Evolutionary conservation across 2,329 filamentous ascomycete genomes (phyloP).

Genomic region (Penicillium sp.): DNA sequence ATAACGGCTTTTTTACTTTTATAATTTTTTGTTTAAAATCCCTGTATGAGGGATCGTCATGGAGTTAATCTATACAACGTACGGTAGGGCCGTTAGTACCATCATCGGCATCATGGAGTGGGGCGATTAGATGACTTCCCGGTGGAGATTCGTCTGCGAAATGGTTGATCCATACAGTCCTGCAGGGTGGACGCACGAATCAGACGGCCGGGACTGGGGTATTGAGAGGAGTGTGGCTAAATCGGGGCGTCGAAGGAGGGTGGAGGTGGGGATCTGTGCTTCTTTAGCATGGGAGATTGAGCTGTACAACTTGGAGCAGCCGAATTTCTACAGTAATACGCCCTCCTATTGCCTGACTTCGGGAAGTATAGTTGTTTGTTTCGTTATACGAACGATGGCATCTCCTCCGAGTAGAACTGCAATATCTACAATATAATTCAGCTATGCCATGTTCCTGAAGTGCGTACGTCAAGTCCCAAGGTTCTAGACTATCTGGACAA

Average conservation of each 20-base stretch:
- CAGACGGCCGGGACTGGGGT: neutral
- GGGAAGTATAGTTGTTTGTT: neutral
- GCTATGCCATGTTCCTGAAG: neutral
- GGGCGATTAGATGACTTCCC: constrained; percentile 11
- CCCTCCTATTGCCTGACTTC: too few species aligned
- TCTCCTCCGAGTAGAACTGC: neutral
- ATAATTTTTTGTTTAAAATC: constrained; percentile 6
- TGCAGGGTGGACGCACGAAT: constrained; percentile 11
- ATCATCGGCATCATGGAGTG: constrained; percentile 23
- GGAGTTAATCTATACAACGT: constrained; percentile 10
- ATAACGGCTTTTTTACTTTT: constrained; percentile 2
- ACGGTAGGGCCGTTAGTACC: constrained; percentile 9
- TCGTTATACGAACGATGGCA: neutral
- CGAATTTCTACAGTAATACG: neutral
- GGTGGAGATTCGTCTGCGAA: constrained; percentile 8
- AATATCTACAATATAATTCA: too few species aligned
- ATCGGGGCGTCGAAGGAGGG: constrained; percentile 7
- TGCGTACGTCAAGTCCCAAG: neutral
- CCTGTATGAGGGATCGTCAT: constrained; percentile 14
- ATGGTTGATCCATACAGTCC: constrained; percentile 9
- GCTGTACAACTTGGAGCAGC: neutral
- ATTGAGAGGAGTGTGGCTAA: constrained; percentile 7
- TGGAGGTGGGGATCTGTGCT: constrained; percentile 15
- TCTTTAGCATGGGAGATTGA: constrained; percentile 5
- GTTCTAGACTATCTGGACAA: neutral